Conservation (phyloP, 306 rosid species). For the Cucumis melo region DNA sequence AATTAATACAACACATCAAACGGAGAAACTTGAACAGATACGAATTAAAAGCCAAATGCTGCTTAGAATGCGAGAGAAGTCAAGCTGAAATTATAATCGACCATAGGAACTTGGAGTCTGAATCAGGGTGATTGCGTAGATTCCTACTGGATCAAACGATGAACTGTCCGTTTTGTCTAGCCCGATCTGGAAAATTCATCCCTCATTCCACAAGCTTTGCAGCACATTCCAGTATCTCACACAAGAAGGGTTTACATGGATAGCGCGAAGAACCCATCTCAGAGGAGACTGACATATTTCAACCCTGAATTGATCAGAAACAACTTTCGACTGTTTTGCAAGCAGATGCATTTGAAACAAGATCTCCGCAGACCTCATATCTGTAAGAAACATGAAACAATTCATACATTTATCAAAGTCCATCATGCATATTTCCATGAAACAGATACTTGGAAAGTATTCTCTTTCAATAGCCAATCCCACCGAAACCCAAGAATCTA, state of each 20-base stretch:
- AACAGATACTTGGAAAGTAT: not conserved
- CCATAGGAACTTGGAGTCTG: not conserved
- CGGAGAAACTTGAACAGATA: not conserved
- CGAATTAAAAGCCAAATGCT: not conserved
- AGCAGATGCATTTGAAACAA: slow-evolving; percentile 83
- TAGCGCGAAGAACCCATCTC: slow-evolving; percentile 77
- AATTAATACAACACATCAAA: not conserved
- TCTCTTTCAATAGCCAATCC: not conserved
- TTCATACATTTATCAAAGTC: not conserved
- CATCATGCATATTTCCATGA: not conserved
- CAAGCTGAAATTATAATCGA: not conserved
- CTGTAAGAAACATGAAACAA: slow-evolving; percentile 16
- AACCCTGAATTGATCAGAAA: slow-evolving; percentile 15
- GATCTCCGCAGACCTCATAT: slow-evolving; percentile 73
- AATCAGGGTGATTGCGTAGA: not conserved
- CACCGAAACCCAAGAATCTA: not conserved
- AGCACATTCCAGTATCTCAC: slow-evolving; percentile 71
- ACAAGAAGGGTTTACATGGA: slow-evolving; percentile 70
- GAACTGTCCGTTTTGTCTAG: not conserved
- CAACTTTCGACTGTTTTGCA: slow-evolving; percentile 35
- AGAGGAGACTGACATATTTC: slow-evolving; percentile 42
- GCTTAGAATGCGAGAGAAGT: not conserved
- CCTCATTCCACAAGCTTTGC: slow-evolving; percentile 29
- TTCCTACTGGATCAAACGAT: not conserved
- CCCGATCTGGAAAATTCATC: slow-evolving; percentile 10